phyloP scores from a whole-genome alignment of 2,329 filamentous ascomycete species.

The Fusarium nisikadoi region DNA sequence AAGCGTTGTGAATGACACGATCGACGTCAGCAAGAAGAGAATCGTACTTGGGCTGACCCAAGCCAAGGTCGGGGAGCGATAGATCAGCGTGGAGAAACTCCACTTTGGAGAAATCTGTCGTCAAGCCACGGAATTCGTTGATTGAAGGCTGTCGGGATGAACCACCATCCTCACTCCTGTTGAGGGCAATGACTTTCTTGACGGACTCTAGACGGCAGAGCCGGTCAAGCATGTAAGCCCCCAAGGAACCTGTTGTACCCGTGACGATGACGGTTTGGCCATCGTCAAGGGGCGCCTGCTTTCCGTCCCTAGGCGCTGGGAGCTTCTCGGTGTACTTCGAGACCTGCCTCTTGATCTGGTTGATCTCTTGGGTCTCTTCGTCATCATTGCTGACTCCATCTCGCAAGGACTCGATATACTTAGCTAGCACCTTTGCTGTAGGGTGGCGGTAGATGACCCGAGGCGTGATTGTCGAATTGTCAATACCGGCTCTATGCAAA shows the following conservation, averaged over 20 bases:
- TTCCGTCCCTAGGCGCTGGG: rapidly evolving
- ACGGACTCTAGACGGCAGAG: background rate
- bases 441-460: background rate
- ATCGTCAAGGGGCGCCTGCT: rapidly evolving
- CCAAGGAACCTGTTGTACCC: background rate
- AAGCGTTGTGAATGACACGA: conserved; percentile 4
- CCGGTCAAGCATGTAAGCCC: conserved; percentile 1
- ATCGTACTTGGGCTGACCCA: background rate
- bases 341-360: background rate
- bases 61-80: background rate
- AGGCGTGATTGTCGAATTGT: rapidly evolving
- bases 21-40: background rate
- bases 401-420: background rate
- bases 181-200: background rate
- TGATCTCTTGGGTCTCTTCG: background rate
- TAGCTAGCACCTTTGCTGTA: background rate
- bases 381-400: rapidly evolving
- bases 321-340: background rate
- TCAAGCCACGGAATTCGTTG: background rate
- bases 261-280: background rate
- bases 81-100: background rate
- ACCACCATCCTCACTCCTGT: background rate
- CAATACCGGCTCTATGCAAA: rapidly evolving
- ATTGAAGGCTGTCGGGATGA: background rate
- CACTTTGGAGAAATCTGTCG: background rate